Conservation (phyloP, 169 alveolate genomes). For the Babesia ovis region DNA sequence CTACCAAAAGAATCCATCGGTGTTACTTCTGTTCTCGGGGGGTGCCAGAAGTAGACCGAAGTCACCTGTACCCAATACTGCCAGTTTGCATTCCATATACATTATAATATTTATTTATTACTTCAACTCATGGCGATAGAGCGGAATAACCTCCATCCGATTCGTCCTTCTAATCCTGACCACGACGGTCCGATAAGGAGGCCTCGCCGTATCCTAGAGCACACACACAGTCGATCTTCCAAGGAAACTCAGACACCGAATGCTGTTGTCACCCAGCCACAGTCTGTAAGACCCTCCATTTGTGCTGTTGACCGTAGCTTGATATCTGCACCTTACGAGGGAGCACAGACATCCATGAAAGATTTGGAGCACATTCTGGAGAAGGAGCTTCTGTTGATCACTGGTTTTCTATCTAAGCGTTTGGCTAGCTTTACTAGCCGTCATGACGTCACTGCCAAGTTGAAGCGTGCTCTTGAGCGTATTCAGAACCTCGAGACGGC, state of each 20-base stretch:
- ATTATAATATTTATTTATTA: too few species aligned
- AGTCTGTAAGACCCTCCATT: background rate
- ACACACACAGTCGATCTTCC: background rate
- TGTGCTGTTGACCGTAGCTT: constrained; percentile 31
- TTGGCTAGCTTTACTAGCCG: constrained; percentile 10
- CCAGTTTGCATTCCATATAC: too few species aligned
- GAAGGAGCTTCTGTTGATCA: constrained; percentile 52
- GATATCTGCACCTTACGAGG: constrained; percentile 32
- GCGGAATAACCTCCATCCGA: too few species aligned
- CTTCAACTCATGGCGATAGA: too few species aligned
- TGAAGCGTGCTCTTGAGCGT: constrained; percentile 55
- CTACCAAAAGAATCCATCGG: too few species aligned
- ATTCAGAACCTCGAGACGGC: constrained; percentile 22
- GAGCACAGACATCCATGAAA: background rate
- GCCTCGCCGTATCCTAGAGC: background rate
- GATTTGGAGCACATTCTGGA: constrained; percentile 51
- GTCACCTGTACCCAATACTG: too few species aligned
- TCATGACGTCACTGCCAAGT: constrained; percentile 23
- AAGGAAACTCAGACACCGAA: background rate
- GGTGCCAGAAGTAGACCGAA: too few species aligned
- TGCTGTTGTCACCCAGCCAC: background rate
- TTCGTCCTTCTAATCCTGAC: background rate
- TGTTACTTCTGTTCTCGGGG: too few species aligned
- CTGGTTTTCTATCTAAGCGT: constrained; percentile 48
- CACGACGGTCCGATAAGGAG: background rate